Base-by-base conservation (phyloP, 371 early-diverging fungal genomes). In the Rhizopus microsporus region DNA sequence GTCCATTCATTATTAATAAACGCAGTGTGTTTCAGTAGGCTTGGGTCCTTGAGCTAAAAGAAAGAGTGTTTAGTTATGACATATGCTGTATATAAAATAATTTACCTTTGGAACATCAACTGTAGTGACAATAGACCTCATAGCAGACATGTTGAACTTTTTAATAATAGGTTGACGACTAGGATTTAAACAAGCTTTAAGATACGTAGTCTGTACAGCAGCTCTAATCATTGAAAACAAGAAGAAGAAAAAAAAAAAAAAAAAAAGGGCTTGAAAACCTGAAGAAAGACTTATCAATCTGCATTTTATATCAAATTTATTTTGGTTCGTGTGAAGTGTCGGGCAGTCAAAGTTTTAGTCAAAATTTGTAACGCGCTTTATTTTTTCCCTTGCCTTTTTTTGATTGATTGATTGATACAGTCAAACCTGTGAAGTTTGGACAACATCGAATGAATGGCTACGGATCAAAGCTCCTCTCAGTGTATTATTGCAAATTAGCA, bases 1-100 rank as follows among this genome's bases (percentile, higher is more conserved):
- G 79, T 69, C 87, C 87, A 88, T 51, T 80, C 67, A 51, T 80
- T 80, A 47, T 81, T 76, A 45, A 88, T 69, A 51, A 77, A 84
- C 6, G 81, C 85, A 47, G 65, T 50, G 31, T 73, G 52, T 32
- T 81, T 74, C 54, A 88, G 68, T 42, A 88, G 69, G 2, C 67
- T 57, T 32, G 68, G 62, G 62, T 88, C 84, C 17, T 74, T 76
- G 45, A 86, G 68, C 84, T 88, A 48, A 47, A 54, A 3, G 5
- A 33, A 54, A 12, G 37, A 40, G 13, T 7, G 3, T 46, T 15
- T 15, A n/a, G 17, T 13, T 17, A 37, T 31, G 13, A 7, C 42
- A 23, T 17, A 51, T 31, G 31, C 5, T 23, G 7, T 10, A 17
- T 35, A 13, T 15, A 39, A 34, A 16, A 50, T 5, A 45, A 32